A percentile compares a stretch with the other conserved stretches of the same genome.
These are phyloP conservation scores for Trifolium subterraneum DNA, from an alignment of 306 rosid species.

Conservation along the genomic window DNA sequence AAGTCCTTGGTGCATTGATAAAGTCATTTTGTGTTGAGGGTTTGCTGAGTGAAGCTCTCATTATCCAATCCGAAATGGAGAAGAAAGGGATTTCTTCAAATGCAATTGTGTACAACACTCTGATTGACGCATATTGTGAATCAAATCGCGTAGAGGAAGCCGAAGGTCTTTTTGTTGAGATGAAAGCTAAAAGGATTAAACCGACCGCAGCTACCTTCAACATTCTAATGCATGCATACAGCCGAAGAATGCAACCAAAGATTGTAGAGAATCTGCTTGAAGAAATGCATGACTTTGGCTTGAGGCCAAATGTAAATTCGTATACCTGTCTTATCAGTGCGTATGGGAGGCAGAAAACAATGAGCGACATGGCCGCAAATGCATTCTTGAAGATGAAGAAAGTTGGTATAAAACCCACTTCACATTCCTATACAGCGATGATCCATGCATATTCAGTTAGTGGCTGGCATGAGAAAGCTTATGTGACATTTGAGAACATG, in stretches of 20 bases:
- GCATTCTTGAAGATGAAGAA: conserved; percentile 88
- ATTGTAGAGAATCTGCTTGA: conserved; percentile 73
- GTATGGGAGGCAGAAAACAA: conserved; percentile 73
- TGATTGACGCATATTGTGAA: conserved; percentile 73
- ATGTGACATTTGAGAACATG: conserved; percentile 76
- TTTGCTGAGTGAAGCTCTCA: conserved; percentile 74
- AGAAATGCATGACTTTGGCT: conserved; percentile 82
- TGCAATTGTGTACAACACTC: conserved; percentile 76
- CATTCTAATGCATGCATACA: conserved; percentile 78
- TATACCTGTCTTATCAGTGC: conserved; percentile 87
- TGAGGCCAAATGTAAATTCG: conserved; percentile 75
- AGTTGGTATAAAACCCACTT: conserved; percentile 74
- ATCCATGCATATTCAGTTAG: conserved; percentile 82
- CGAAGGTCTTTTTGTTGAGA: conserved; percentile 84
- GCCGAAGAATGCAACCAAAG: conserved; percentile 86
- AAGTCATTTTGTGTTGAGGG: conserved; percentile 89
- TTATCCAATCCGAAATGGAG: conserved; percentile 81
- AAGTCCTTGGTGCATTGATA: conserved; percentile 75
- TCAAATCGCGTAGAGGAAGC: conserved; percentile 82
- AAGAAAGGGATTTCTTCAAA: conserved; percentile 68
- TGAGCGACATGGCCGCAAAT: conserved; percentile 88
- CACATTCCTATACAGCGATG: conserved; percentile 84
- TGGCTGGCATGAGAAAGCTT: conserved; percentile 92
- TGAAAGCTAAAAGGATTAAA: conserved; percentile 76
- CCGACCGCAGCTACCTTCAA: conserved; percentile 75